Conservation (phyloP, 1,284 basidiomycete genomes). For the Coniferiporia sulphurascens region DNA sequence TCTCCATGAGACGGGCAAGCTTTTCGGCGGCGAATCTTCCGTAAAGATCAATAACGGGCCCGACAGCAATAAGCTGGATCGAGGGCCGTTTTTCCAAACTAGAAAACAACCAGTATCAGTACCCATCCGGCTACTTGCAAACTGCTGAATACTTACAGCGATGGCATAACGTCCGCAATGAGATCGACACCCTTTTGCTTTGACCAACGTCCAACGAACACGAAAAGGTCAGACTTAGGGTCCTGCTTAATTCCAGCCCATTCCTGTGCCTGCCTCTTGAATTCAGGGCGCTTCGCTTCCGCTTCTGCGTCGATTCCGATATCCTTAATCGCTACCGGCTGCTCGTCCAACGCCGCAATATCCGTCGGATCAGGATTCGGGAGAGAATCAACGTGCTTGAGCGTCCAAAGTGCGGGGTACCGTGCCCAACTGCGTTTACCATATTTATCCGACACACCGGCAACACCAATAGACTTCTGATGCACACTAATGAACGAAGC, state of each 20-base stretch:
- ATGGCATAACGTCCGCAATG: constrained; percentile 91
- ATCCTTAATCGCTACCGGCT: constrained; percentile 64
- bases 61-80: constrained; percentile 84
- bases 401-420: constrained; percentile 90
- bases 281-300: constrained; percentile 82
- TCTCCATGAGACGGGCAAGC: constrained; percentile 85
- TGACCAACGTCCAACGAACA: constrained; percentile 95
- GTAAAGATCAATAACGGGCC: constrained; percentile 91
- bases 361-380: constrained; percentile 92
- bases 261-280: constrained; percentile 87
- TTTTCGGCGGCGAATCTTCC: constrained; percentile 93
- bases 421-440: constrained; percentile 94
- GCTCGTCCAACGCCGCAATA: constrained; percentile 86
- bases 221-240: constrained; percentile 83
- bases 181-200: constrained; percentile 95
- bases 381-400: constrained; percentile 90
- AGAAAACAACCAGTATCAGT: constrained; percentile 19
- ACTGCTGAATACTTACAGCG: constrained; percentile 48
- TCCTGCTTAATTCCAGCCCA: constrained; percentile 92
- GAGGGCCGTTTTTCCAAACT: constrained; percentile 81
- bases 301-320: constrained; percentile 77
- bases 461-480: constrained; percentile 88
- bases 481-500: constrained; percentile 89
- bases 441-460: constrained; percentile 94
- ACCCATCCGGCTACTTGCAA: constrained; percentile 6